Percentiles rank a stretch among this genome's conserved stretches.
Conservation (phyloP, 1,284 basidiomycete species). For the Paramarasmius palmivorus region DNA sequence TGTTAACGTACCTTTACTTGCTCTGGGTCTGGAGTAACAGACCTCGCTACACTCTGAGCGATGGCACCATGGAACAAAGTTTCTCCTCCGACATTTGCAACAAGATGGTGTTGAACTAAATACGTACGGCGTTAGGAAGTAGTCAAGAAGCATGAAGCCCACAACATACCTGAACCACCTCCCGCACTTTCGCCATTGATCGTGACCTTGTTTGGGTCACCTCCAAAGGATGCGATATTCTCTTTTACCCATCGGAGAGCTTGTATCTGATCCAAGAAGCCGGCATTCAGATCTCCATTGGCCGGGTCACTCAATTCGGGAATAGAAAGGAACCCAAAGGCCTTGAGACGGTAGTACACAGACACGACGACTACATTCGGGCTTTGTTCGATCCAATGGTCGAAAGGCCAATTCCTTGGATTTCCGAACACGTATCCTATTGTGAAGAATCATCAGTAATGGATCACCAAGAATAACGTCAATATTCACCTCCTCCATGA, state of each 20-base stretch:
- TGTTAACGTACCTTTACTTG: constrained; percentile 42
- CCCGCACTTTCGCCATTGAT: constrained; percentile 68
- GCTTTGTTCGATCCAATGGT: constrained; percentile 50
- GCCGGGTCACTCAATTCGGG: constrained; percentile 38
- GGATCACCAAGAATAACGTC: not conserved
- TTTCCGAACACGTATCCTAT: constrained; percentile 57
- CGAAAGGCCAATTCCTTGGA: constrained; percentile 54
- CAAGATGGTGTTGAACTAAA: constrained; percentile 50
- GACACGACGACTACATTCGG: constrained; percentile 53
- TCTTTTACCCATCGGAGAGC: constrained; percentile 53
- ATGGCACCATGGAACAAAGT: constrained; percentile 52
- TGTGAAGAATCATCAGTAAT: constrained; percentile 10
- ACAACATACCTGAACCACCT: constrained; percentile 33
- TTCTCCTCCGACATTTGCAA: constrained; percentile 37
- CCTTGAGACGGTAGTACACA: constrained; percentile 51
- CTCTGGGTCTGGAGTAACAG: constrained; percentile 45
- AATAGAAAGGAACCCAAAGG: constrained; percentile 52
- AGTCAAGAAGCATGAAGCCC: too few relatives aligned
- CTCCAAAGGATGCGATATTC: constrained; percentile 4
- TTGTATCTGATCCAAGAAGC: constrained; percentile 60
- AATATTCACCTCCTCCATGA: constrained; percentile 54
- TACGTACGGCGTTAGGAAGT: too few relatives aligned
- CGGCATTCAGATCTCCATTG: constrained; percentile 56
- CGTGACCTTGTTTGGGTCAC: constrained; percentile 49
- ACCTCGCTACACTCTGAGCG: constrained; percentile 56